phyloP scores from a whole-genome alignment of 129 eudicot genomes.

The Calendula officinalis region DNA sequence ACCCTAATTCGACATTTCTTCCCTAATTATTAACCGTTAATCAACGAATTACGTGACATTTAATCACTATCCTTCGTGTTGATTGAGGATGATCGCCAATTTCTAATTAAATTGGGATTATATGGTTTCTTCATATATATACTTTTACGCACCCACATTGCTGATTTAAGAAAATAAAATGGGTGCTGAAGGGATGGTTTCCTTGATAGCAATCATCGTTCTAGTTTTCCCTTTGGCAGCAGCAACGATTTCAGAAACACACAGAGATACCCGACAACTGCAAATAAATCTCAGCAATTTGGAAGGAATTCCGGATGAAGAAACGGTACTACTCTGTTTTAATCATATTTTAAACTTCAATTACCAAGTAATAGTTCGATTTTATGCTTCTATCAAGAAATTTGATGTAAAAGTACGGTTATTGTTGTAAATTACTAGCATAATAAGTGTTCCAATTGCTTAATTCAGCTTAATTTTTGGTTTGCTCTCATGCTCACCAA shows the following conservation, averaged over 20 bases:
- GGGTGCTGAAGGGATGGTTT: constrained; percentile 40
- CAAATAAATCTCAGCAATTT: constrained; percentile 38
- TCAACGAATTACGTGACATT: constrained; percentile 3
- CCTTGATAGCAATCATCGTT: constrained; percentile 40
- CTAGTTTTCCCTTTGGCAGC: constrained; percentile 46
- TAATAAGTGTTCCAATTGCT: not conserved
- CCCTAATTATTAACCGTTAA: not conserved
- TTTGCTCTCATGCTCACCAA: not conserved
- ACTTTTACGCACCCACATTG: constrained; percentile 23
- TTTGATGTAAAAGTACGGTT: not conserved
- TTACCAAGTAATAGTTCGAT: not conserved
- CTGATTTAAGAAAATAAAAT: constrained; percentile 40
- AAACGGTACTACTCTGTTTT: constrained; percentile 48
- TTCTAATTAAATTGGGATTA: constrained; percentile 5
- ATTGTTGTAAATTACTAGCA: not conserved
- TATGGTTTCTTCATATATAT: constrained; percentile 17
- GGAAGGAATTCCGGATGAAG: constrained; percentile 36
- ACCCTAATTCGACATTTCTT: constrained; percentile 12
- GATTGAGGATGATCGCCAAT: constrained; percentile 13
- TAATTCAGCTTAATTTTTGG: not conserved
- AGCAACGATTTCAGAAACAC: constrained; percentile 37
- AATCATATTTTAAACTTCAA: constrained; percentile 15
- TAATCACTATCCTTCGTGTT: not conserved
- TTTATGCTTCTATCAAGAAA: not conserved
- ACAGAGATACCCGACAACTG: constrained; percentile 21